Evolutionary conservation across 768 basidiomycete genomes (phyloP).

Genomic region (Pulveroboletus sp.): DNA sequence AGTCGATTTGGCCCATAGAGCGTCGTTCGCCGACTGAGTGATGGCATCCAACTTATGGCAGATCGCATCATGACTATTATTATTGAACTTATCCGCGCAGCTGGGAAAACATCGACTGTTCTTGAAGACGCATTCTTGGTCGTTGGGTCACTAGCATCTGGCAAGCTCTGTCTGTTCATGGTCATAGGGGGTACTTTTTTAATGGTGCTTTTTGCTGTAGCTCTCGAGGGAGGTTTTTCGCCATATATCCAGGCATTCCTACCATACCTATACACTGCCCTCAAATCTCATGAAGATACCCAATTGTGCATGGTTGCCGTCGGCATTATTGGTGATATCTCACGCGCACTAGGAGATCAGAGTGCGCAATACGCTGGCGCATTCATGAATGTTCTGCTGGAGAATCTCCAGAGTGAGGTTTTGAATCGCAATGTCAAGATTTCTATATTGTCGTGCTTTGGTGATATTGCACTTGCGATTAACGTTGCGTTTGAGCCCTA

Average conservation of each 20-base stretch:
- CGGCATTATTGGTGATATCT: conserved; percentile 92
- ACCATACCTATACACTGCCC: conserved; percentile 81
- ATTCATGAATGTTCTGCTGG: conserved; percentile 90
- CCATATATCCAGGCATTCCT: conserved; percentile 85
- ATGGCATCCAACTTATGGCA: conserved; percentile 80
- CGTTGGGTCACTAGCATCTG: conserved; percentile 80
- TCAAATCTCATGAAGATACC: conserved; percentile 90
- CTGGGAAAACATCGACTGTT: conserved; percentile 90
- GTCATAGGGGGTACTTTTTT: neutral
- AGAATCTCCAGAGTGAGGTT: conserved; percentile 86
- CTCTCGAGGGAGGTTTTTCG: conserved; percentile 72
- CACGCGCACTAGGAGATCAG: conserved; percentile 87
- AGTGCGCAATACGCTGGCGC: conserved; percentile 76
- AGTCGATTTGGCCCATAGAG: conserved; percentile 43
- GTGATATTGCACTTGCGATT: conserved; percentile 93
- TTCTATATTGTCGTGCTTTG: conserved; percentile 91
- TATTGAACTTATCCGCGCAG: conserved; percentile 77
- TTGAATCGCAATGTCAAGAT: conserved; percentile 95
- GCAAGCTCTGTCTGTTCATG: conserved; percentile 32
- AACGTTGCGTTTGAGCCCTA: conserved; percentile 84
- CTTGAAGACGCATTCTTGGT: conserved; percentile 96
- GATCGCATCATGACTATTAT: conserved; percentile 94
- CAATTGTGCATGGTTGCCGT: conserved; percentile 95
- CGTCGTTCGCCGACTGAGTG: conserved; percentile 78
- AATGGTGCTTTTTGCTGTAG: conserved; percentile 30